Conservation (phyloP, 306 rosid species). For the Ormosia emarginata region DNA sequence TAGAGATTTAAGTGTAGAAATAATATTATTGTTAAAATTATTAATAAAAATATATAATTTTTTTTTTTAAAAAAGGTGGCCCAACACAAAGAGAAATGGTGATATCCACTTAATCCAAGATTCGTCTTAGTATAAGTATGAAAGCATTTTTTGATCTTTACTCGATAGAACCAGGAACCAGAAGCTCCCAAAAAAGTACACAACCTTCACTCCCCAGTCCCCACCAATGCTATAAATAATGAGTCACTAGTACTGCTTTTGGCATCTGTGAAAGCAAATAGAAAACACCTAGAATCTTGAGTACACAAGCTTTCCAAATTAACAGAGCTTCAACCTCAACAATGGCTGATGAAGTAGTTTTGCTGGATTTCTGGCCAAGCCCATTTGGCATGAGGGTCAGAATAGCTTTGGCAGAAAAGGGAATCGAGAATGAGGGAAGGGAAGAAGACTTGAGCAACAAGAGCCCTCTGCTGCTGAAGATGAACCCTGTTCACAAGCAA, state of each 20-base stretch:
- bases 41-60: no score
- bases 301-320: neutral
- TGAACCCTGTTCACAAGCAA: no score
- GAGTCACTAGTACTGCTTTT: neutral
- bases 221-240: neutral
- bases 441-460: no score
- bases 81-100: neutral
- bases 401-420: conserved; percentile 39
- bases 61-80: no score
- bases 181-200: neutral
- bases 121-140: neutral
- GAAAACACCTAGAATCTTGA: neutral
- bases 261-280: neutral
- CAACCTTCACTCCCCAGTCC: neutral
- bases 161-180: neutral
- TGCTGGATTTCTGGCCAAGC: conserved; percentile 32
- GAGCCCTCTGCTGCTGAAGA: no score
- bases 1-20: no score
- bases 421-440: conserved; percentile 20
- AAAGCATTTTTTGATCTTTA: neutral
- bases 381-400: conserved; percentile 34
- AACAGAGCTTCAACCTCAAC: no score
- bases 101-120: neutral
- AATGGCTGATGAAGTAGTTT: no score
- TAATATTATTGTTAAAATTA: no score